phyloP scores from a whole-genome alignment of 306 rosid species.

The Quercus aquifolioides region DNA sequence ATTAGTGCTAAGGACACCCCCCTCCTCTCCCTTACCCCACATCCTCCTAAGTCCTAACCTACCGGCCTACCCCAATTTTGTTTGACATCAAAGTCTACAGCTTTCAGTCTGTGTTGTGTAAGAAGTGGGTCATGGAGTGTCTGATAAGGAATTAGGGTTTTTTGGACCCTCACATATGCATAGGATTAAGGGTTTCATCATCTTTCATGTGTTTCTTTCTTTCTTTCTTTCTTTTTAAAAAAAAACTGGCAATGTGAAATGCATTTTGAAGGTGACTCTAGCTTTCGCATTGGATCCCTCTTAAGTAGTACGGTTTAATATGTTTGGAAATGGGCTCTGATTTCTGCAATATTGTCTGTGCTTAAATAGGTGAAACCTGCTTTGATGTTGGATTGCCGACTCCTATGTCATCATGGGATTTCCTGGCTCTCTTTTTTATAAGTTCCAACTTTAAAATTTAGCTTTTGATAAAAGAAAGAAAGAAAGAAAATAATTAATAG shows the following conservation, averaged over 20 bases:
- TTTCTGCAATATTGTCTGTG: constrained; percentile 19
- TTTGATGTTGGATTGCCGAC: constrained; percentile 3
- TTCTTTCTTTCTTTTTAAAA: background rate
- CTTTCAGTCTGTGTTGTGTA: constrained; percentile 35
- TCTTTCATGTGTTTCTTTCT: background rate
- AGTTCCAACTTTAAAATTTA: no score
- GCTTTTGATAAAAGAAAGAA: no score
- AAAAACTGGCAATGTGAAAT: background rate
- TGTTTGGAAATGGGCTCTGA: constrained; percentile 3
- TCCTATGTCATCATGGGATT: background rate
- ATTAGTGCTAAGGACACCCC: constrained; percentile 41
- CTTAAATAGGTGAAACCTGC: constrained; percentile 12
- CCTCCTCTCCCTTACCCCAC: constrained; percentile 29
- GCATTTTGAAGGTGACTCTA: background rate
- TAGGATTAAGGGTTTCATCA: background rate
- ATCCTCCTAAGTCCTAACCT: background rate
- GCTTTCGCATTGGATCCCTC: constrained; percentile 37
- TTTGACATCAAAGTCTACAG: constrained; percentile 27
- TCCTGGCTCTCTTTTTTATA: background rate
- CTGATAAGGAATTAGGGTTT: constrained; percentile 36
- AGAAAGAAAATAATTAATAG: no score
- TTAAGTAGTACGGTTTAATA: background rate
- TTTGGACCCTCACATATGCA: constrained; percentile 29
- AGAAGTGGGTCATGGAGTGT: constrained; percentile 27
- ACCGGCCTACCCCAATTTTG: constrained; percentile 17